A percentile compares a stretch with the other conserved stretches of the same genome.
phyloP scores from a whole-genome alignment of 2,329 filamentous ascomycete species.

The Cladosporium sp. region DNA sequence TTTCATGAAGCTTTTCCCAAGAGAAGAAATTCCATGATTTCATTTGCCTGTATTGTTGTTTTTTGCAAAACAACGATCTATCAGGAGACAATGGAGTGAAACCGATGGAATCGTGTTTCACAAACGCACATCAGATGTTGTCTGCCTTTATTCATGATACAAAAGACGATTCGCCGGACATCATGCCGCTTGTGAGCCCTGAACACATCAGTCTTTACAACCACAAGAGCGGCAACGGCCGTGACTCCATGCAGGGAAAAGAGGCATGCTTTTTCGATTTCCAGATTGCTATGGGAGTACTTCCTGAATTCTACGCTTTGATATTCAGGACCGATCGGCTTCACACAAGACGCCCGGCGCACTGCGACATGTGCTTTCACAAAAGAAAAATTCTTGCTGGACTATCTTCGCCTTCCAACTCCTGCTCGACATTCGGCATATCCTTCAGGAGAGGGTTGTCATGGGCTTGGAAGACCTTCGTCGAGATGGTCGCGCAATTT shows the following conservation, averaged over 20 bases:
- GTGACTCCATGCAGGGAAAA: background rate
- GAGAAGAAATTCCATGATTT: background rate
- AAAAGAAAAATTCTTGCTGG: background rate
- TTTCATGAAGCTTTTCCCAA: background rate
- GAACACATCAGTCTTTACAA: background rate
- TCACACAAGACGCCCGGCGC: conserved; percentile 3
- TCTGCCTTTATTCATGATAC: background rate
- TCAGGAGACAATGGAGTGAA: background rate
- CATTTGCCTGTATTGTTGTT: background rate
- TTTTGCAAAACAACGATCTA: background rate
- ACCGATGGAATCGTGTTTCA: background rate
- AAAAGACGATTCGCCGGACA: background rate
- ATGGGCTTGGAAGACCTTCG: background rate
- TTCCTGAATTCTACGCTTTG: background rate
- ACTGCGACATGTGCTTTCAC: background rate
- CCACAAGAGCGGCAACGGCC: background rate
- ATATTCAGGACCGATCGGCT: background rate
- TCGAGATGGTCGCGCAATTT: background rate
- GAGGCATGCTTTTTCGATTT: background rate
- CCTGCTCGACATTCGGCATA: background rate
- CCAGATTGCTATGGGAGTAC: background rate
- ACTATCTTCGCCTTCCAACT: background rate
- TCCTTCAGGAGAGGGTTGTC: background rate
- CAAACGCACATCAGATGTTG: background rate
- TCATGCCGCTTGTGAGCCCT: background rate